Evolutionary conservation across 768 basidiomycete genomes (phyloP).

Genomic region (Psilocybe subaeruginosa): DNA sequence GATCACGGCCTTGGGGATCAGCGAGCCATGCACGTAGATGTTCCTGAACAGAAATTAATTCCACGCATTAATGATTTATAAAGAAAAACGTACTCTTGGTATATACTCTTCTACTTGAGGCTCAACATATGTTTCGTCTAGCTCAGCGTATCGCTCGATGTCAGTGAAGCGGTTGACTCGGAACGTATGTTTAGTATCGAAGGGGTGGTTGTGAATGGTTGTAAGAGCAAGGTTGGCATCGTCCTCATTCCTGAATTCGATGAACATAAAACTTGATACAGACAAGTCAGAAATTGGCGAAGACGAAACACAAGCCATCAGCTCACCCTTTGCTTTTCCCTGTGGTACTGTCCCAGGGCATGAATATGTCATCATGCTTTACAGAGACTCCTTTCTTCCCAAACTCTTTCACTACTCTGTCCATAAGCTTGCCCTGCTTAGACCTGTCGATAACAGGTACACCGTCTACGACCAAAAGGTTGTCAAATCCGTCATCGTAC

Average conservation of each 20-base stretch:
- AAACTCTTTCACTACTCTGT: slow-evolving; percentile 85
- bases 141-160: slow-evolving; percentile 76
- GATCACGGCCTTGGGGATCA: slow-evolving; percentile 91
- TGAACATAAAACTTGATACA: slow-evolving; percentile 72
- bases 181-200: slow-evolving; percentile 88
- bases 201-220: slow-evolving; percentile 75
- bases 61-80: background rate
- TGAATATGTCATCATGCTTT: slow-evolving; percentile 74
- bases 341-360: slow-evolving; percentile 85
- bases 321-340: slow-evolving; percentile 92
- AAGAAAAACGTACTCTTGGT: slow-evolving; percentile 57
- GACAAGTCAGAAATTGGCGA: slow-evolving; percentile 5
- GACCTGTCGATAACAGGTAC: slow-evolving; percentile 87
- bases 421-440: slow-evolving; percentile 80
- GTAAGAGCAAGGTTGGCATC: slow-evolving; percentile 71
- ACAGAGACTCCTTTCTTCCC: slow-evolving; percentile 77
- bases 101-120: slow-evolving; percentile 74
- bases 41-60: slow-evolving; percentile 56
- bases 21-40: slow-evolving; percentile 95
- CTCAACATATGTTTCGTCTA: slow-evolving; percentile 81
- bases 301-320: background rate
- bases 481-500: slow-evolving; percentile 87
- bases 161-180: slow-evolving; percentile 87
- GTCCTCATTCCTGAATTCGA: slow-evolving; percentile 73
- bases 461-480: slow-evolving; percentile 90